These are phyloP conservation scores for Hypoxylon sp. DNA, from an alignment of 2,329 filamentous ascomycete species.

Conservation along the genomic window DNA sequence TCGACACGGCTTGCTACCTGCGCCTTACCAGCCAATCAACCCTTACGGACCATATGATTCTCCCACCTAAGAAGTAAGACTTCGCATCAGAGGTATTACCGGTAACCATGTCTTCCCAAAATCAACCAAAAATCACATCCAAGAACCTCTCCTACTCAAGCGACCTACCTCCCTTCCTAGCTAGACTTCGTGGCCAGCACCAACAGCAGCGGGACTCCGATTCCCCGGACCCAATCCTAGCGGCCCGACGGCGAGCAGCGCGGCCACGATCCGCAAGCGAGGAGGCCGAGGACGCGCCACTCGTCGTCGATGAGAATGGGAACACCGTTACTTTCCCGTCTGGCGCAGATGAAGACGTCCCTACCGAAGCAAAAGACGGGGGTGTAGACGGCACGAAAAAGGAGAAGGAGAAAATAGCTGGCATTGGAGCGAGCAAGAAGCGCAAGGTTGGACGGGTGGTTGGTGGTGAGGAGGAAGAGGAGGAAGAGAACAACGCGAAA, in stretches of 20 bases:
- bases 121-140: conserved; percentile 70
- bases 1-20: background rate
- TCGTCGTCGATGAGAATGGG: conserved; percentile 80
- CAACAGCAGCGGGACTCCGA: conserved; percentile 61
- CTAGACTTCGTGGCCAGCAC: conserved; percentile 68
- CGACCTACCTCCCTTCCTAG: conserved; percentile 73
- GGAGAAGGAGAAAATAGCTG: conserved; percentile 33
- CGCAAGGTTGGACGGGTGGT: conserved; percentile 69
- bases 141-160: conserved; percentile 78
- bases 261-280: conserved; percentile 72
- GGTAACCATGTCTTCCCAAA: conserved; percentile 22
- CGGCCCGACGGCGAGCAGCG: conserved; percentile 63
- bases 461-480: conserved; percentile 54
- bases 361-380: conserved; percentile 30
- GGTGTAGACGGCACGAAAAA: conserved; percentile 53
- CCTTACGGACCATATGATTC: background rate
- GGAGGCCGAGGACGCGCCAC: conserved; percentile 82
- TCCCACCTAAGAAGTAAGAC: background rate
- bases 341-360: conserved; percentile 48
- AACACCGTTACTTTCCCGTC: conserved; percentile 69
- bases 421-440: conserved; percentile 65
- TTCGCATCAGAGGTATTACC: too few relatives aligned
- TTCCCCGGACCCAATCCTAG: conserved; percentile 68
- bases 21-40: background rate
- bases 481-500: conserved; percentile 43